Percentiles rank a stretch among this genome's conserved stretches.
Conservation (phyloP, 331 rosid species). For the Telfairia occidentalis region DNA sequence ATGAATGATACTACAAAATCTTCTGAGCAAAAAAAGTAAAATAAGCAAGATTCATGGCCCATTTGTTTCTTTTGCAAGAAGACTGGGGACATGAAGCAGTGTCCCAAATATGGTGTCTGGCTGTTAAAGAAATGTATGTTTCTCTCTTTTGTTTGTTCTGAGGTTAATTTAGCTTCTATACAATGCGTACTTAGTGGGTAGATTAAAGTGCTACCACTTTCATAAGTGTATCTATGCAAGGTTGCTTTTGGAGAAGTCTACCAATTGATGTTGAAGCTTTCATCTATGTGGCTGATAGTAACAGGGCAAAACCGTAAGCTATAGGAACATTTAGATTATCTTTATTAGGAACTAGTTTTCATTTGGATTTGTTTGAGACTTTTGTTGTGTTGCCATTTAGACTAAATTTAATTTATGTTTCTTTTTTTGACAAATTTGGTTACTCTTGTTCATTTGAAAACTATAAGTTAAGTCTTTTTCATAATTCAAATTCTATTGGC, state of each 20-base stretch:
- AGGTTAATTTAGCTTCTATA: background rate
- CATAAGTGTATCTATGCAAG: background rate
- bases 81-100: background rate
- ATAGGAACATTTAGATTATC: background rate
- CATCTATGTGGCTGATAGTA: background rate
- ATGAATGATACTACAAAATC: background rate
- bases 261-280: background rate
- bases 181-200: background rate
- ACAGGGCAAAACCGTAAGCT: background rate
- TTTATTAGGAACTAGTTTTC: background rate
- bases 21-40: background rate
- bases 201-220: background rate
- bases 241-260: background rate
- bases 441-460: background rate
- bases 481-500: too few species aligned
- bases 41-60: background rate
- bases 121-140: background rate
- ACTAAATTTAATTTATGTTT: background rate
- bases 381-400: background rate
- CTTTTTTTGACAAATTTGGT: background rate
- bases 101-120: background rate
- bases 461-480: background rate
- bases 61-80: background rate
- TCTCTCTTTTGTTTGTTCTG: background rate
- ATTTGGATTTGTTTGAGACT: background rate